These are phyloP conservation scores for Umbellularia californica DNA, from an alignment of 164 flowering plant genomes.

Conservation along the genomic window DNA sequence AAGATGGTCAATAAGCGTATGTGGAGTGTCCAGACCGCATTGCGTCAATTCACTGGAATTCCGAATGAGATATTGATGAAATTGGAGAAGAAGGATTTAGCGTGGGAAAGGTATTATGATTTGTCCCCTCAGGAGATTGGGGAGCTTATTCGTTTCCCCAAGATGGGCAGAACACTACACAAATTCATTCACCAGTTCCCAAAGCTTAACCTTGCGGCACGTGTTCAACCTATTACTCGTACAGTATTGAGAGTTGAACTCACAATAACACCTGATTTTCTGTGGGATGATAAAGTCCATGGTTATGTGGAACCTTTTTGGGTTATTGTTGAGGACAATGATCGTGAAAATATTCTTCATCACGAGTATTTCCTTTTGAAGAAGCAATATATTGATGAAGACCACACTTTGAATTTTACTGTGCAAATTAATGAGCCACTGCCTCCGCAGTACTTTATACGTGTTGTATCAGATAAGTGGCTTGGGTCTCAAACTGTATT, in stretches of 20 bases:
- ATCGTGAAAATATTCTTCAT: conserved; percentile 86
- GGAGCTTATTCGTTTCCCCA: conserved; percentile 71
- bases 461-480: conserved; percentile 92
- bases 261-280: conserved; percentile 87
- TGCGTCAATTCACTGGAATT: conserved; percentile 83
- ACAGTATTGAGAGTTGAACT: conserved; percentile 90
- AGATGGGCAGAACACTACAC: conserved; percentile 80
- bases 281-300: conserved; percentile 93
- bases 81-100: conserved; percentile 92
- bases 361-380: conserved; percentile 92
- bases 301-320: conserved; percentile 95
- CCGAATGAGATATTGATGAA: conserved; percentile 74
- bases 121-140: conserved; percentile 83
- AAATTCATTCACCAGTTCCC: conserved; percentile 90
- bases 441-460: conserved; percentile 93
- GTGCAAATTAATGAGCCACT: conserved; percentile 83
- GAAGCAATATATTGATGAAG: conserved; percentile 90
- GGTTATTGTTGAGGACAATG: conserved; percentile 94
- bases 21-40: conserved; percentile 99
- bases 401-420: conserved; percentile 79
- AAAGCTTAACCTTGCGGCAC: conserved; percentile 85
- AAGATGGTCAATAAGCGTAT: conserved; percentile 88
- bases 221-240: conserved; percentile 95
- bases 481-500: conserved; percentile 82
- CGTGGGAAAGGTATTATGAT: conserved; percentile 95